These are phyloP conservation scores for Helicostylum pulchrum DNA, from an alignment of 192 early-diverging fungal genomes.

Conservation along the genomic window DNA sequence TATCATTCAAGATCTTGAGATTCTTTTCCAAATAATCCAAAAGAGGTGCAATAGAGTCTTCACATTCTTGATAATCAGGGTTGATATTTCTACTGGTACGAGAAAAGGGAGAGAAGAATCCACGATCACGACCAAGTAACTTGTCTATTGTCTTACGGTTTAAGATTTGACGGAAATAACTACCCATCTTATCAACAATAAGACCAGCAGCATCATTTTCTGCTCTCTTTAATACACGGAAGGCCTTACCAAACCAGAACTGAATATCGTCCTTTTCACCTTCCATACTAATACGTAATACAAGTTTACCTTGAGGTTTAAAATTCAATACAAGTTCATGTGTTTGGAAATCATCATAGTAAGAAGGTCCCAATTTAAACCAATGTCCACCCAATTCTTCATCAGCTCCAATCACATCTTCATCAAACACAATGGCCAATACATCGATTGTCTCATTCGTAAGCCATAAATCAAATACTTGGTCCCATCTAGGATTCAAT, in stretches of 20 bases:
- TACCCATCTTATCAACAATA: conserved; percentile 69
- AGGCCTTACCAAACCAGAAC: conserved; percentile 78
- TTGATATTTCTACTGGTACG: conserved; percentile 33
- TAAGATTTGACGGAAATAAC: conserved; percentile 60
- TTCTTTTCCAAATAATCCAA: conserved; percentile 77
- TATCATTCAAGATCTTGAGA: conserved; percentile 59
- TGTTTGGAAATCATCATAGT: conserved; percentile 59
- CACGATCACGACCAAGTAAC: conserved; percentile 47
- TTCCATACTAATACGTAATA: conserved; percentile 72
- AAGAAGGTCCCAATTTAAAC: conserved; percentile 53
- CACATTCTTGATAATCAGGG: conserved; percentile 50
- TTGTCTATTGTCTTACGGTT: conserved; percentile 57
- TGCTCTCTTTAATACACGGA: conserved; percentile 66
- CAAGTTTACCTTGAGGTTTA: conserved; percentile 61
- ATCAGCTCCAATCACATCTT: conserved; percentile 52
- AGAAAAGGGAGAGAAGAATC: conserved; percentile 37
- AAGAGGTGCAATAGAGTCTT: conserved; percentile 64
- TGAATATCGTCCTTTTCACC: conserved; percentile 78
- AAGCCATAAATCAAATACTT: conserved; percentile 67
- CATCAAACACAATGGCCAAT: conserved; percentile 45
- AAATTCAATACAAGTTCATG: conserved; percentile 69
- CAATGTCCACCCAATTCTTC: conserved; percentile 61
- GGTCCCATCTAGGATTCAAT: conserved; percentile 79
- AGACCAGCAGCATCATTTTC: conserved; percentile 64
- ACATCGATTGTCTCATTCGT: conserved; percentile 45